Evolutionary conservation across 2,329 filamentous ascomycete genomes (phyloP), one percentile per base, ranked within the genome.

Genomic region (Aspergillus calidoustus): DNA sequence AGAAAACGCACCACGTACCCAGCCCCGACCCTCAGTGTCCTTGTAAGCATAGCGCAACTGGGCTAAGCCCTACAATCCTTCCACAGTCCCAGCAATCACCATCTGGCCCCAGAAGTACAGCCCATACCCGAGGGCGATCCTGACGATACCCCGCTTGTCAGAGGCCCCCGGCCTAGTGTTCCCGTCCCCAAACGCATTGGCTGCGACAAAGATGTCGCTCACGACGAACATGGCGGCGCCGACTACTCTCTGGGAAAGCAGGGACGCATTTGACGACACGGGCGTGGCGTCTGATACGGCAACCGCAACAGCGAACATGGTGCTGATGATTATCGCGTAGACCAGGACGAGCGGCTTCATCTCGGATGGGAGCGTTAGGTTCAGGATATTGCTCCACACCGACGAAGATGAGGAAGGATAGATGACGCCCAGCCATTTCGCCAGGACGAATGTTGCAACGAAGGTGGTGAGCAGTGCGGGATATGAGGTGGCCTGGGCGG

Each of bases 81-180:
- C 30, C 51, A 54, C 51, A 7, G 51, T 54, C 17, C 46, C 54
- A 17, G 54, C 54, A 25, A 43, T 28, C 43, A 54, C 51, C 51
- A 54, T 54, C 51, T 54, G 51, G 8, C 51, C 51, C 51, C 51
- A 54, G 34, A 54, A 54, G 25, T 54, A 54, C 7, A 54, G 25
- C 11, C 51, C 51, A 54, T 54, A 54, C 17, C 51, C 51, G 5
- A 54, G 31, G 31, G 41, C 22, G 43, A 54, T 43, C 31, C 51
- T 41, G 4, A 43, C 34, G 3, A 41, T 13, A 9, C 51, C 51
- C 4, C 34, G 34, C 15, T 15, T 11, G 13, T 15, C 2, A 2
- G 11, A 15, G 4, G 11, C 9, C 11, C 9, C 34, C 0, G 34
- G 5, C 5, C 34, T 5, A 41, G 8, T 11, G 5, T 15, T 3